These are phyloP conservation scores for Leishmania gerbilli DNA, from an alignment of 208 protist genomes.

Conservation along the genomic window DNA sequence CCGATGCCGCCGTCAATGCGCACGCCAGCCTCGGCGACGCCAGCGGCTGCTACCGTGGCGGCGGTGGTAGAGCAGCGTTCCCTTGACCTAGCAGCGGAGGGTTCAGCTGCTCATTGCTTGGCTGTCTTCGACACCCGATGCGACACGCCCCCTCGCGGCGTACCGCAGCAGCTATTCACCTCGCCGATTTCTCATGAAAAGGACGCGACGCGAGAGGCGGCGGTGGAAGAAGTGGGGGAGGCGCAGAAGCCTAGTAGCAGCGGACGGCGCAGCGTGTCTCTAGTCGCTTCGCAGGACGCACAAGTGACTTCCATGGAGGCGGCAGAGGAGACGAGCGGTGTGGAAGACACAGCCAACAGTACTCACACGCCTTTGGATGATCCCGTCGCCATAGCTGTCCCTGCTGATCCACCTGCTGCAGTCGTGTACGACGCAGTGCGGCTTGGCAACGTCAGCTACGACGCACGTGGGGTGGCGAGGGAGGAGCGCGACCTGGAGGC, in stretches of 20 bases:
- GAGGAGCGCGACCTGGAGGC: background rate
- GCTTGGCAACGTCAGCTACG: constrained; percentile 31
- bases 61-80: too few species aligned
- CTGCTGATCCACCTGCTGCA: constrained; percentile 8
- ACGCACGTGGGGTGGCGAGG: background rate
- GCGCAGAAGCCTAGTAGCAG: background rate
- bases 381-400: background rate
- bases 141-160: constrained; percentile 7
- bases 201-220: background rate
- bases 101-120: background rate
- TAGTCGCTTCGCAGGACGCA: constrained; percentile 5
- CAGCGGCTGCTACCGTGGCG: constrained; percentile 1
- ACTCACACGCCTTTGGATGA: background rate
- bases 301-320: background rate
- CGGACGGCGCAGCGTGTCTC: constrained; percentile 20
- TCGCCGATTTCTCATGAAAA: background rate
- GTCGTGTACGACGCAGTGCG: constrained; percentile 23
- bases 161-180: constrained; percentile 35
- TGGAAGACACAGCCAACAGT: background rate
- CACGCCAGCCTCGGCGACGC: constrained; percentile 1
- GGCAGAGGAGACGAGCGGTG: background rate
- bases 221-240: background rate
- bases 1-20: background rate
- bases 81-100: background rate
- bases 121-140: background rate